Evolutionary conservation across 805 yeast species (phyloP).

Genomic region (Aciculoconidium aculeatum): DNA sequence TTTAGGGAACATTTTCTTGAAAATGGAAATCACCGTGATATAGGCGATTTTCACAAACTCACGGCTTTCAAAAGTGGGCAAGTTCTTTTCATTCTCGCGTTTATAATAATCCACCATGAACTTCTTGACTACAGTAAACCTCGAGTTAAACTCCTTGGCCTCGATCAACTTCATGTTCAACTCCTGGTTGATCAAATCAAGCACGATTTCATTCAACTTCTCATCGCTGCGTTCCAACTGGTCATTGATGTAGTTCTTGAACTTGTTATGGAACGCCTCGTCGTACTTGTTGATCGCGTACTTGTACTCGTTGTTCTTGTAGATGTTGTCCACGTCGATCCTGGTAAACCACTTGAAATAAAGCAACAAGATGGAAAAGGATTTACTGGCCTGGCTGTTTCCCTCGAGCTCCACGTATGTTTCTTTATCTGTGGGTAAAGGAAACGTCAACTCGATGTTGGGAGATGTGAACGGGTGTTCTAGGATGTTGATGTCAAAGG

Average conservation of each 20-base stretch:
- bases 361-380: slow-evolving; percentile 21
- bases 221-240: slow-evolving; percentile 28
- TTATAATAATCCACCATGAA: slow-evolving; percentile 35
- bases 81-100: slow-evolving; percentile 28
- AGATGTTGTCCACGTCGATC: slow-evolving; percentile 23
- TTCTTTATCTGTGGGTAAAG: slow-evolving; percentile 33
- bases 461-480: slow-evolving; percentile 28
- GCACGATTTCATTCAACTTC: slow-evolving; percentile 30
- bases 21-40: slow-evolving; percentile 28
- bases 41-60: slow-evolving; percentile 30
- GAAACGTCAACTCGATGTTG: slow-evolving; percentile 28
- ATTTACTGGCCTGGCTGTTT: slow-evolving; percentile 19
- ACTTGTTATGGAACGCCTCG: slow-evolving; percentile 20
- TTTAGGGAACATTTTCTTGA: slow-evolving; percentile 35
- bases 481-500: slow-evolving; percentile 34
- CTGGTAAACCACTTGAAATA: slow-evolving; percentile 27
- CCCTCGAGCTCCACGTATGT: slow-evolving; percentile 23
- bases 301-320: slow-evolving; percentile 27
- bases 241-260: slow-evolving; percentile 26
- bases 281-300: slow-evolving; percentile 29
- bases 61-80: slow-evolving; percentile 26
- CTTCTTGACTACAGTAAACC: slow-evolving; percentile 32
- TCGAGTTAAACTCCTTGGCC: slow-evolving; percentile 23
- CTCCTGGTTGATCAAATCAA: slow-evolving; percentile 31
- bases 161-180: slow-evolving; percentile 31